Percentiles rank a stretch among this genome's conserved stretches.
These are phyloP conservation scores for Oldenlandia corymbosa DNA, from an alignment of 257 asterid species.

Conservation along the genomic window DNA sequence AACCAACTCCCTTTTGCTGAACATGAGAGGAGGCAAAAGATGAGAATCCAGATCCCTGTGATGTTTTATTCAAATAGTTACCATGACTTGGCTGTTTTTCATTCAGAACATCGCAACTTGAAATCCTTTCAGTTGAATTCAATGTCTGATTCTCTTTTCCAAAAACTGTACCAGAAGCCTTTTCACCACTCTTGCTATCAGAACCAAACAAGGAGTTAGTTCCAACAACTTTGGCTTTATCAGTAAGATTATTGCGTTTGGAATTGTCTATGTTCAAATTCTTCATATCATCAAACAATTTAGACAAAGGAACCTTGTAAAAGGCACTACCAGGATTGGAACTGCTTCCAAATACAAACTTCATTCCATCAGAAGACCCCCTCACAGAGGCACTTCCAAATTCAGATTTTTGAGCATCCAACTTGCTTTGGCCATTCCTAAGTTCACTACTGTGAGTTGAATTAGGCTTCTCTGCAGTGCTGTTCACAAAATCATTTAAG, in stretches of 20 bases:
- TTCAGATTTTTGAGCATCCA: constrained; percentile 24
- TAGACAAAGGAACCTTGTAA: constrained; percentile 34
- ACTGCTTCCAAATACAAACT: constrained; percentile 23
- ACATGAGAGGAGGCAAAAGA: constrained; percentile 17
- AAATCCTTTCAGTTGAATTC: constrained; percentile 7
- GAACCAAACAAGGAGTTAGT: constrained; percentile 18
- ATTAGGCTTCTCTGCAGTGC: constrained; percentile 24
- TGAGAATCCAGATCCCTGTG: constrained; percentile 1
- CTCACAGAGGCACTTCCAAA: constrained; percentile 21
- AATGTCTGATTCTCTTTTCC: constrained; percentile 33
- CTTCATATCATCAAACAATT: constrained; percentile 51
- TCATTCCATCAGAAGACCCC: constrained; percentile 11
- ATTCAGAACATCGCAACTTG: constrained; percentile 18
- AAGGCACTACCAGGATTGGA: constrained; percentile 26
- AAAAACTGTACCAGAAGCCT: constrained; percentile 18
- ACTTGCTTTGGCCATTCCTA: constrained; percentile 23
- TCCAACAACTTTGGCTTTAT: constrained; percentile 22
- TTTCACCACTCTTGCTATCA: constrained; percentile 27
- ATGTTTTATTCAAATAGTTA: constrained; percentile 22
- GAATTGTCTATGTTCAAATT: constrained; percentile 45
- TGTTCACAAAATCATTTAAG: constrained; percentile 31
- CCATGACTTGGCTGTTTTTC: constrained; percentile 17
- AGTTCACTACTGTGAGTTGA: constrained; percentile 26
- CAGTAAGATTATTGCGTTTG: constrained; percentile 21
- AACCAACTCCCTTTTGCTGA: constrained; percentile 21